Evolutionary conservation across 257 asterid genomes (phyloP).

Genomic region (Agastache rugosa): DNA sequence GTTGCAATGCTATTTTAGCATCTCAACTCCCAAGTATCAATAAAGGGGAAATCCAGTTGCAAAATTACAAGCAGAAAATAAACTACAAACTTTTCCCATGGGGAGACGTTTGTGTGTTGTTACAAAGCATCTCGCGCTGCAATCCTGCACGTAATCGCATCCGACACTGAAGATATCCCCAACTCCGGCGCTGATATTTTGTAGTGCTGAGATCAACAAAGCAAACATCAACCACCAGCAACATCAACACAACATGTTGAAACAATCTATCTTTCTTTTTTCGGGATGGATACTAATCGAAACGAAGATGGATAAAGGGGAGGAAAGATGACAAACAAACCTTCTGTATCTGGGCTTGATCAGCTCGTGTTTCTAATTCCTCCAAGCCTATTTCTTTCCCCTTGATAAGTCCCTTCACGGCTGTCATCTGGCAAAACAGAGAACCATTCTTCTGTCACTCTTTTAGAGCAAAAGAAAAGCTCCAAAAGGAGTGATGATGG

Average conservation of each 20-base stretch:
- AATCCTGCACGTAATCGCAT: constrained; percentile 82
- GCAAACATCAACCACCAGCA: constrained; percentile 20
- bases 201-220: constrained; percentile 61
- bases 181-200: constrained; percentile 78
- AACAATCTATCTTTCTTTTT: not conserved
- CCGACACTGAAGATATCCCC: constrained; percentile 76
- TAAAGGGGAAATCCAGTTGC: constrained; percentile 13
- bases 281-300: not conserved
- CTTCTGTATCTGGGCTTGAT: constrained; percentile 82
- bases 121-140: constrained; percentile 86
- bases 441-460: not conserved
- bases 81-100: not conserved
- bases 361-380: constrained; percentile 71
- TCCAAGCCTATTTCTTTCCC: constrained; percentile 76
- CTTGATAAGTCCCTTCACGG: constrained; percentile 61
- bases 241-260: not conserved
- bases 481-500: not conserved
- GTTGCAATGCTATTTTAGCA: constrained; percentile 11
- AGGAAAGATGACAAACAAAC: constrained; percentile 38
- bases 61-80: constrained; percentile 16
- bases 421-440: constrained; percentile 50
- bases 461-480: constrained; percentile 1
- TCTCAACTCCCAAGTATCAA: not conserved
- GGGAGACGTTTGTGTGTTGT: constrained; percentile 7
- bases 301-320: not conserved